Conservation (phyloP, 2,329 filamentous ascomycete species). For the Stemphylium lycopersici region DNA sequence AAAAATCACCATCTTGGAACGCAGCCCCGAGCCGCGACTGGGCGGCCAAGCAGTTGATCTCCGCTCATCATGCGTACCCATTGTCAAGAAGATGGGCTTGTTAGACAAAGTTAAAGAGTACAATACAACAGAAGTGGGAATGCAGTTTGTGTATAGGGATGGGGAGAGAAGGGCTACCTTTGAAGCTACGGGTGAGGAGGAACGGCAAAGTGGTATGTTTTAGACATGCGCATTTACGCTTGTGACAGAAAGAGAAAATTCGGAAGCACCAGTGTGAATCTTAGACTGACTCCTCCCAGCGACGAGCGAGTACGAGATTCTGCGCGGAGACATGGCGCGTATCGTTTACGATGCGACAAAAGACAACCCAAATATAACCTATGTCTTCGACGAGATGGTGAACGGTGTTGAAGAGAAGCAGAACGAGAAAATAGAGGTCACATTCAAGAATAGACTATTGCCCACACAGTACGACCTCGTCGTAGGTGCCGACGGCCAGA, state of each 20-base stretch:
- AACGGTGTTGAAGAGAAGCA: conserved; percentile 35
- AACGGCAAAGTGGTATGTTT: conserved; percentile 17
- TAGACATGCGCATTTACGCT: conserved; percentile 46
- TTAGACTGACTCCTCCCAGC: conserved; percentile 30
- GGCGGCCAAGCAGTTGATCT: conserved; percentile 63
- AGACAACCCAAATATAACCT: conserved; percentile 33
- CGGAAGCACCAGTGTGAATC: neutral
- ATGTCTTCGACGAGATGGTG: conserved; percentile 44
- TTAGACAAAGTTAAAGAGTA: conserved; percentile 49
- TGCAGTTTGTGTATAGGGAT: conserved; percentile 47
- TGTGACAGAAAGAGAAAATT: neutral
- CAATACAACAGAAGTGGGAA: conserved; percentile 56
- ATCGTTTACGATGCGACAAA: conserved; percentile 56
- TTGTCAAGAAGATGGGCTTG: conserved; percentile 60
- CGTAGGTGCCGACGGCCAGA: conserved; percentile 42
- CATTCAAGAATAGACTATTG: conserved; percentile 44
- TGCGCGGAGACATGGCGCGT: conserved; percentile 62
- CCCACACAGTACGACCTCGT: conserved; percentile 31
- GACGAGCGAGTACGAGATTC: conserved; percentile 65
- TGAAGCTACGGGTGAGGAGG: conserved; percentile 34
- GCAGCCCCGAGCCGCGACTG: conserved; percentile 50
- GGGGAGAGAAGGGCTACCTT: conserved; percentile 27
- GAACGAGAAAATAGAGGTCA: conserved; percentile 45
- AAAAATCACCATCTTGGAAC: conserved; percentile 52
- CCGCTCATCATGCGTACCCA: conserved; percentile 57